phyloP scores from a whole-genome alignment of 352 stramenopile genomes.

The Plasmopara muralis region DNA sequence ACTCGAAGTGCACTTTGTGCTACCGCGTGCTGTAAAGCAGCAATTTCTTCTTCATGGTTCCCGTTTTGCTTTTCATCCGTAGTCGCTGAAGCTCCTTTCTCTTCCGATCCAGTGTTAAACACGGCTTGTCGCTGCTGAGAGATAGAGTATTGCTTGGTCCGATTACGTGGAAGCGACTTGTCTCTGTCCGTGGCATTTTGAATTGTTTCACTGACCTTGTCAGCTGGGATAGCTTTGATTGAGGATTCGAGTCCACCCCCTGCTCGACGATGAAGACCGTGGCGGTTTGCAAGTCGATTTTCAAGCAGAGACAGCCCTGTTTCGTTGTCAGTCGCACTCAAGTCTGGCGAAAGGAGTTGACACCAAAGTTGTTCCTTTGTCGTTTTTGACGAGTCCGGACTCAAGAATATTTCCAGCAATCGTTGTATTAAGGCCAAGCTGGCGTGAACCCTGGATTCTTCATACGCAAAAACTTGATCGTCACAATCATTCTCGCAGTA shows the following conservation, averaged over 20 bases:
- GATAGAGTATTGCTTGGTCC: slow-evolving; percentile 48
- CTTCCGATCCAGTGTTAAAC: slow-evolving; percentile 15
- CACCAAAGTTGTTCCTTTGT: slow-evolving; percentile 17
- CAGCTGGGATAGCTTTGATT: slow-evolving; percentile 10
- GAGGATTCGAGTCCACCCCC: slow-evolving; percentile 12
- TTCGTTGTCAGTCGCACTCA: slow-evolving; percentile 34
- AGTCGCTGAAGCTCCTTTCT: slow-evolving; percentile 7
- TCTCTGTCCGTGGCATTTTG: slow-evolving; percentile 11
- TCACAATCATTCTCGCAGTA: neutral
- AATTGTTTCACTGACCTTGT: slow-evolving; percentile 8
- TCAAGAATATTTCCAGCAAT: slow-evolving; percentile 56
- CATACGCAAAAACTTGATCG: slow-evolving; percentile 12
- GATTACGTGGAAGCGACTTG: slow-evolving; percentile 49
- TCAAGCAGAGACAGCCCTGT: slow-evolving; percentile 41
- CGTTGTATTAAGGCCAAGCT: slow-evolving; percentile 45
- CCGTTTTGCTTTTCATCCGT: neutral
- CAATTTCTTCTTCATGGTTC: slow-evolving; percentile 19
- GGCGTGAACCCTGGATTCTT: slow-evolving; percentile 53
- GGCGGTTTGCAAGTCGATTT: slow-evolving; percentile 43
- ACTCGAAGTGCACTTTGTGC: slow-evolving; percentile 33
- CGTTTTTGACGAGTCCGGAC: slow-evolving; percentile 13
- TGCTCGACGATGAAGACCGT: slow-evolving; percentile 32
- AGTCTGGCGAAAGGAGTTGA: slow-evolving; percentile 48
- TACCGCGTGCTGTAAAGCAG: slow-evolving; percentile 34
- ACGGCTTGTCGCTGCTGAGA: slow-evolving; percentile 24